Percentiles rank a stretch among this genome's conserved stretches.
Conservation (phyloP, 345 rosid species). For the Lumnitzera racemosa region DNA sequence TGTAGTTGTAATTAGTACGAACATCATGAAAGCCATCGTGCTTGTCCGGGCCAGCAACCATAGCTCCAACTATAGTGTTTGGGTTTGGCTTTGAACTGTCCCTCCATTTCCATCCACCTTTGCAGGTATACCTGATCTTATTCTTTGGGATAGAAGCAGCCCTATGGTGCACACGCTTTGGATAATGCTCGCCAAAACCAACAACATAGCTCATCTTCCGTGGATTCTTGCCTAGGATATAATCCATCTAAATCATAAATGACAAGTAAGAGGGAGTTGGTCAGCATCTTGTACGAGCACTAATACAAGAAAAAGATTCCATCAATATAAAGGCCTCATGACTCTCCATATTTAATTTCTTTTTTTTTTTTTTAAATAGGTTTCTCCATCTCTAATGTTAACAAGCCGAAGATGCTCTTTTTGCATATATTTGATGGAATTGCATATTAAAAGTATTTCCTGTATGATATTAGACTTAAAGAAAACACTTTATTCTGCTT, state of each 20-base stretch:
- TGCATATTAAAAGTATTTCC: too few relatives aligned
- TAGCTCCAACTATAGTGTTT: slow-evolving; percentile 78
- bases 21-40: slow-evolving; percentile 81
- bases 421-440: too few relatives aligned
- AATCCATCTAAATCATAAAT: slow-evolving; percentile 54
- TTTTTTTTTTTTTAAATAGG: too few relatives aligned
- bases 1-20: slow-evolving; percentile 86
- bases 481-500: too few relatives aligned
- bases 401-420: too few relatives aligned
- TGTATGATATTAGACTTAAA: too few relatives aligned
- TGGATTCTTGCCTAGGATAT: slow-evolving; percentile 91
- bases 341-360: too few relatives aligned
- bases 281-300: neutral
- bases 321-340: too few relatives aligned
- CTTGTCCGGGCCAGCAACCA: slow-evolving; percentile 99
- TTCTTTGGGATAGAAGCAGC: slow-evolving; percentile 91
- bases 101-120: slow-evolving; percentile 98
- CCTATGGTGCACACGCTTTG: slow-evolving; percentile 80
- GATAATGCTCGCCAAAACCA: slow-evolving; percentile 76
- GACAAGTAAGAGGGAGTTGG: neutral
- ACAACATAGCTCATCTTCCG: slow-evolving; percentile 87
- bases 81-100: slow-evolving; percentile 80
- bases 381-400: too few relatives aligned
- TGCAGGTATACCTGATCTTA: slow-evolving; percentile 74
- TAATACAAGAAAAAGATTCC: neutral